These are phyloP conservation scores for Eutypa lata DNA, from an alignment of 2,329 filamentous ascomycete species.

Conservation along the genomic window DNA sequence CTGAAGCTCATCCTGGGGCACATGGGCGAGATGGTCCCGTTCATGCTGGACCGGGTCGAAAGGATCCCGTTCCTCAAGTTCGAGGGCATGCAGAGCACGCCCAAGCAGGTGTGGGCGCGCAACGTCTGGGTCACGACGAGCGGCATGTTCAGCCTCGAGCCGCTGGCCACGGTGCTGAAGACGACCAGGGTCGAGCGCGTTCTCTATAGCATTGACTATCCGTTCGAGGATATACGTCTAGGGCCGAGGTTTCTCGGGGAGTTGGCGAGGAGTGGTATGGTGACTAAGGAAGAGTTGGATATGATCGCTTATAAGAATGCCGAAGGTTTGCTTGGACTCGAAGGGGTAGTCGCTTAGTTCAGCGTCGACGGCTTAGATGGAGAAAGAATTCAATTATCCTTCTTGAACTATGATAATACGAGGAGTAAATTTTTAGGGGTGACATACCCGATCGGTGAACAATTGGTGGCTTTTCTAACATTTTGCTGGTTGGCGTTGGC, in stretches of 20 bases:
- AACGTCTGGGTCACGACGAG: slow-evolving; percentile 59
- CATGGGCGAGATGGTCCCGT: slow-evolving; percentile 51
- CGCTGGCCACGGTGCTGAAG: slow-evolving; percentile 40
- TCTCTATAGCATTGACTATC: slow-evolving; percentile 57
- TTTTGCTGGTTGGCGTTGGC: no score
- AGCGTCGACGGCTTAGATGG: no score
- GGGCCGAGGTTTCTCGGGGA: slow-evolving; percentile 46
- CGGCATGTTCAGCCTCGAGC: slow-evolving; percentile 48
- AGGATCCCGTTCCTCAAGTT: neutral
- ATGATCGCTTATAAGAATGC: slow-evolving; percentile 50
- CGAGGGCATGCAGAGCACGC: slow-evolving; percentile 24
- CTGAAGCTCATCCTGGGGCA: slow-evolving; percentile 55
- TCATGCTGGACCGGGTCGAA: slow-evolving; percentile 44
- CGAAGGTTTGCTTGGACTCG: slow-evolving; percentile 25
- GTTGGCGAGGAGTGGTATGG: slow-evolving; percentile 45
- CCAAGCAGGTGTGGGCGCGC: slow-evolving; percentile 49
- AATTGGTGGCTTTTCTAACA: no score
- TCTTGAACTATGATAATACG: neutral
- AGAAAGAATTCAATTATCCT: no score
- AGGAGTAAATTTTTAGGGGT: neutral
- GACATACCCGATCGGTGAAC: no score
- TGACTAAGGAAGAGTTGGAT: slow-evolving; percentile 46
- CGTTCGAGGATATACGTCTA: slow-evolving; percentile 47
- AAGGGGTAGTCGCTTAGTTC: no score
- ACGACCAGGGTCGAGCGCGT: slow-evolving; percentile 48